Evolutionary conservation across 2,329 filamentous ascomycete species (phyloP).

Genomic region (Xylariomycetidae sp.): DNA sequence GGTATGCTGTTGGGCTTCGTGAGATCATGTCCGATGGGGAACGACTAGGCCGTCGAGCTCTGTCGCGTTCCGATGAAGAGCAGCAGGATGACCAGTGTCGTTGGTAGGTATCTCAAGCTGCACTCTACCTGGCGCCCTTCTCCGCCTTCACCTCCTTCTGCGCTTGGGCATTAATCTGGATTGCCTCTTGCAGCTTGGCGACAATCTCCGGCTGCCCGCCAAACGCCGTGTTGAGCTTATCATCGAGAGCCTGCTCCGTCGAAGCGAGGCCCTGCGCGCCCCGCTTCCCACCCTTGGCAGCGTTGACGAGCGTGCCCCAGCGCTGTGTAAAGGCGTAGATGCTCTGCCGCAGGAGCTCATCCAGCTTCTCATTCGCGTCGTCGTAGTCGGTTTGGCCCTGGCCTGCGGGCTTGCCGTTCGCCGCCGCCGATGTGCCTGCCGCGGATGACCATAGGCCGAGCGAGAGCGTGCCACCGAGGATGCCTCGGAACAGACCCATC

Average conservation of each 20-base stretch:
- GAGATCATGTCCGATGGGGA: too few species aligned
- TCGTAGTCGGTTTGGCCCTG: conserved; percentile 28
- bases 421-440: conserved; percentile 11
- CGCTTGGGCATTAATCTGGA: conserved; percentile 49
- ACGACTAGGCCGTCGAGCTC: too few species aligned
- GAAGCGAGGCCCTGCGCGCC: conserved; percentile 45
- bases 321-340: conserved; percentile 59
- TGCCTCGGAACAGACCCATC: conserved; percentile 52
- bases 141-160: conserved; percentile 36
- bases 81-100: too few species aligned
- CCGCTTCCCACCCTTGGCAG: conserved; percentile 40
- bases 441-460: conserved; percentile 27
- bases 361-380: conserved; percentile 59
- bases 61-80: too few species aligned
- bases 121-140: conserved; percentile 17
- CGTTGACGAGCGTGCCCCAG: conserved; percentile 48
- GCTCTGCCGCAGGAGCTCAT: conserved; percentile 55
- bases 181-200: conserved; percentile 54
- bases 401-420: conserved; percentile 10
- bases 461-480: conserved; percentile 48
- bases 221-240: conserved; percentile 51
- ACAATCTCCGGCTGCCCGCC: conserved; percentile 54
- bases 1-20: too few species aligned
- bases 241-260: conserved; percentile 51
- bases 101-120: too few species aligned